Base-by-base conservation (phyloP, 441 rosid species). In the Brassica balearica region DNA sequence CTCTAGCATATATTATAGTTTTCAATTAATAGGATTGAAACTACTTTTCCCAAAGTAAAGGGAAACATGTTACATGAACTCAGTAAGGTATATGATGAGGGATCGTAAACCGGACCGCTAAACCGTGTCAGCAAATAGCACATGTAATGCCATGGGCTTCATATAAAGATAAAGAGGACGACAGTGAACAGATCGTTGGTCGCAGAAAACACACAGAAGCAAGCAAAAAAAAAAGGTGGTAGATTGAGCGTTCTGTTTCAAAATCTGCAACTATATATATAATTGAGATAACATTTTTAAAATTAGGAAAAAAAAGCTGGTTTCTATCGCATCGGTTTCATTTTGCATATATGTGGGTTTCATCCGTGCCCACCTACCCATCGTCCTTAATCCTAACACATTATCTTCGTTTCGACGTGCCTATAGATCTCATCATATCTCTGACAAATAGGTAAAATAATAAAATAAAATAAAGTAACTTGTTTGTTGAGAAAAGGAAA, bases 31-130 rank as follows among this genome's bases (percentile, higher is more conserved):
- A 29, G 6, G 67, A 63, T 63, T 7, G 43, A 14, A 63, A 29
- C 34, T 7, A 29, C n/a, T 7, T 63, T 32, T 1, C 23, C 1
- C 17, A n/a, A 29, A 6, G 11, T 34, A 3, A 11, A 61, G 1
- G 4, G 8, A 27, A 62, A 43, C 51, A 43, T 43, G 1, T 43
- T 43, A 43, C 51, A 43, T 3, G 46, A 38, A 2, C 0, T 38
- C 6, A 32, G 68, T 74, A 60, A 8, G 80, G 85, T 46, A 71
- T 85, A 22, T 85, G 88, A 43, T 81, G 91, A 53, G 97, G 92
- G 2, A 92, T 90, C 60, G 88, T 80, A 83, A 91, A 92, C 62
- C 86, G 85, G 62, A 91, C 91, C 1, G 97, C 93, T 14, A 92
- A 91, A 23, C 94, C 94, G 82, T 89, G 92, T 96, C 92, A 92